phyloP scores from a whole-genome alignment of 108 stramenopile genomes.

The Pelagomonas calceolata region DNA sequence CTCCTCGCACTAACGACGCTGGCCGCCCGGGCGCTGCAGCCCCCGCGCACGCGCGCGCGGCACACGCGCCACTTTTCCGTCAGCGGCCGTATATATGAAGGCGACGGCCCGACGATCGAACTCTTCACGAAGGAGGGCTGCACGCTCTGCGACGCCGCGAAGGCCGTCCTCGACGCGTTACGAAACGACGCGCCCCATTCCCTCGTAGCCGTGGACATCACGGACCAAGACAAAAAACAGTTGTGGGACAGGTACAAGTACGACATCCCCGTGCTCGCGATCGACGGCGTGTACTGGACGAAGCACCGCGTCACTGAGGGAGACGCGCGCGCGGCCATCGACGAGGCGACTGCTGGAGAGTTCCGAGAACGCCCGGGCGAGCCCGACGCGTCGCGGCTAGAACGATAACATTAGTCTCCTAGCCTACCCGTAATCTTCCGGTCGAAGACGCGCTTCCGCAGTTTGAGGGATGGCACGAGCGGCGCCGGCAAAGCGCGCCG shows the following conservation, averaged over 20 bases:
- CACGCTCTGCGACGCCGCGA: not conserved
- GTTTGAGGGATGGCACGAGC: no score
- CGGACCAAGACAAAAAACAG: not conserved
- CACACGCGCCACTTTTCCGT: not conserved
- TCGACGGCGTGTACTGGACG: not conserved
- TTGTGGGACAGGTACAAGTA: not conserved
- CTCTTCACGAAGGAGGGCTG: not conserved
- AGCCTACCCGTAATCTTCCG: no score
- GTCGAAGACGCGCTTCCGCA: no score
- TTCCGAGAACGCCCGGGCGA: not conserved
- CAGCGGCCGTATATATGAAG: not conserved
- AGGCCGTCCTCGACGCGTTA: not conserved
- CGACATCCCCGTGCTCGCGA: not conserved
- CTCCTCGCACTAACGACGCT: no score
- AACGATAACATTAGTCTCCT: no score
- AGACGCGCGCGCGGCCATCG: not conserved
- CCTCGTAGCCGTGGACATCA: not conserved
- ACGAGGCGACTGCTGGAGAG: not conserved
- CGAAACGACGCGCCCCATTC: not conserved
- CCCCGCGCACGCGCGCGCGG: no score
- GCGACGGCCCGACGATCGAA: not conserved
- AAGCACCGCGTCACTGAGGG: not conserved
- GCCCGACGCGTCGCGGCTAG: not conserved
- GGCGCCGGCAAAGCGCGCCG: no score
- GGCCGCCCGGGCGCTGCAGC: no score